Evolutionary conservation across 2,329 filamentous ascomycete genomes (phyloP).

Genomic region (Cryphonectria parasitica): DNA sequence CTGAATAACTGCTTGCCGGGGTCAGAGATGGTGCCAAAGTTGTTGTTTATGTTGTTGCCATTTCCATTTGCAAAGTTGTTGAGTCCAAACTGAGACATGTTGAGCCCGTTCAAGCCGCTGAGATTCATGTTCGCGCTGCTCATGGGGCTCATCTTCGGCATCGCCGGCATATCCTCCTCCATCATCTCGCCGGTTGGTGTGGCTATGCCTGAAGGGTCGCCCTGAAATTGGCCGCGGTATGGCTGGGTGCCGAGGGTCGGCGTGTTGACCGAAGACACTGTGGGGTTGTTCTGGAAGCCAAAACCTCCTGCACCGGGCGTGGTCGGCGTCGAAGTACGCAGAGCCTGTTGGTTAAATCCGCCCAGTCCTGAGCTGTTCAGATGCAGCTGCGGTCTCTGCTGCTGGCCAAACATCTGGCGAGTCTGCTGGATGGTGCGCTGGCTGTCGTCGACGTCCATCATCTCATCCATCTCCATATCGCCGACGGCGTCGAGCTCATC

Average conservation of each 20-base stretch:
- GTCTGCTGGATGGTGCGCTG: conserved; percentile 71
- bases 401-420: conserved; percentile 69
- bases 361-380: conserved; percentile 73
- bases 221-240: conserved; percentile 58
- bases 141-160: conserved; percentile 53
- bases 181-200: conserved; percentile 70
- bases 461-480: conserved; percentile 96
- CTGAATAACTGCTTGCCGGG: conserved; percentile 93
- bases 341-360: conserved; percentile 66
- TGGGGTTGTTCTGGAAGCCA: conserved; percentile 88
- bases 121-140: conserved; percentile 62
- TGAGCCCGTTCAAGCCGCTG: conserved; percentile 43
- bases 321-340: conserved; percentile 83
- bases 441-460: conserved; percentile 66
- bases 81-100: conserved; percentile 51
- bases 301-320: conserved; percentile 80
- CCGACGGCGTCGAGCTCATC: conserved; percentile 84
- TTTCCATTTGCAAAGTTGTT: conserved; percentile 50
- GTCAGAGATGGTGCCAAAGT: conserved; percentile 76
- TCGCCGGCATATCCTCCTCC: conserved; percentile 72
- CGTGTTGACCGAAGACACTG: conserved; percentile 95
- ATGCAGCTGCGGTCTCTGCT: conserved; percentile 73
- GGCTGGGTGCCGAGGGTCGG: conserved; percentile 85
- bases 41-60: conserved; percentile 45
- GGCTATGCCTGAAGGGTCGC: conserved; percentile 36